Evolutionary conservation across 1,284 basidiomycete species (phyloP), one percentile per base, ranked within the genome.

Genomic region (Sanghuangporus baumii): DNA sequence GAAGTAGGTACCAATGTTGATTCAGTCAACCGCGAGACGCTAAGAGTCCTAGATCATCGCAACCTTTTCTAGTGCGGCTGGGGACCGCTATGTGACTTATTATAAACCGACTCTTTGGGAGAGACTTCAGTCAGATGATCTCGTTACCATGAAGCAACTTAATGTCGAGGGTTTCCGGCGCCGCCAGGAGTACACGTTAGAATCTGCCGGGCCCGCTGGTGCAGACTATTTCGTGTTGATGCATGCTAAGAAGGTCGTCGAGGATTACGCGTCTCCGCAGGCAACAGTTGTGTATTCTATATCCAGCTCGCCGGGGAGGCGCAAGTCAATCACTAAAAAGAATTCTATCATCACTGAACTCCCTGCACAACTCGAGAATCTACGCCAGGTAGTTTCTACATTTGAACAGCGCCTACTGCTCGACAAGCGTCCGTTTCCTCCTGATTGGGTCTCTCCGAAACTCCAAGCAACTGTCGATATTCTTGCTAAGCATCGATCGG

Each of bases 381-480:
- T 63, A 5, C 55, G 48, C 38, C 6, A 14, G 14, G 26, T 43
- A 5, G 18, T 59, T 16, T 23, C 46, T 26, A 50, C 50, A 4
- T 61, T 58, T 43, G 31, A 55, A 6, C 23, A 14, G 18, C 55
- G 51, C 63, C 69, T 43, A 38, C 64, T 6, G 57, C 63, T 66
- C 9, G 67, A 71, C 36, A 66, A 71, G 1, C 67, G 70, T 11
- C 60, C 71, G n/a, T 70, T 79, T 14, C 79, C 81, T 3, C 71
- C 84, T 16, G 73, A 78, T 20, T 90, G 87, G 85, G 84, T 85
- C 66, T 84, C 92, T 0, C 87, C 89, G 3, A 93, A 94, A 71
- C 73, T 94, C 56, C 75, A 76, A 50, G 75, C 75, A 2, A 78
- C 94, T 31, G 77, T 86, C 16, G 80, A 86, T 34, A 73, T 87